Evolutionary conservation across 2,329 filamentous ascomycete genomes (phyloP).

Genomic region (Ceratocystis diversiconidia): DNA sequence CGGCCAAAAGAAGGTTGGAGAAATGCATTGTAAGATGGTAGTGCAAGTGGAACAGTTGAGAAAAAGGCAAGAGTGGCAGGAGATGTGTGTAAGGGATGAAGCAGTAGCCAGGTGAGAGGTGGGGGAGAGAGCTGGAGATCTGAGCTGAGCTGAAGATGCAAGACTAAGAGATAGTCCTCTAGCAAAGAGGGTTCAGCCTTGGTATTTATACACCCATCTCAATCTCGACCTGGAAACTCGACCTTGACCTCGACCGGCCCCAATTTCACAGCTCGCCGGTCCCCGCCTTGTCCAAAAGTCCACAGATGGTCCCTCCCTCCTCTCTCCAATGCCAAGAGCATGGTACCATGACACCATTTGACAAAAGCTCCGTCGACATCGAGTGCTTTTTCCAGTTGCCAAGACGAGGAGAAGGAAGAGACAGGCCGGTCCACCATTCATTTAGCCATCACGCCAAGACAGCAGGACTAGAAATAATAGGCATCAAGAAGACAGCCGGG

Average conservation of each 20-base stretch:
- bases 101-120: not conserved
- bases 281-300: not conserved
- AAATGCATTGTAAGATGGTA: constrained; percentile 1
- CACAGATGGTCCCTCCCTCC: not conserved
- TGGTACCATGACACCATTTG: not conserved
- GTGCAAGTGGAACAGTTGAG: not conserved
- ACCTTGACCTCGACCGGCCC: not conserved
- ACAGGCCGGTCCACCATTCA: not conserved
- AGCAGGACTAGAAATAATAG: too few relatives aligned
- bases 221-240: too few relatives aligned
- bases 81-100: not conserved
- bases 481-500: too few relatives aligned
- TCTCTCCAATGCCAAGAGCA: not conserved
- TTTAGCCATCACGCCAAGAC: not conserved
- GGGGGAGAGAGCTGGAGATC: not conserved
- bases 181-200: not conserved
- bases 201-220: constrained; percentile 1
- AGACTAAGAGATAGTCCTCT: too few relatives aligned
- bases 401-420: not conserved
- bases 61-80: not conserved
- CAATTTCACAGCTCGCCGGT: not conserved
- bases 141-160: not conserved
- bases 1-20: constrained; percentile 5
- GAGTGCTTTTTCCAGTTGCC: not conserved
- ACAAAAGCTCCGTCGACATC: not conserved